Evolutionary conservation across 1,139 yeast species (phyloP).

Genomic region (Sugiyamaella sp.): DNA sequence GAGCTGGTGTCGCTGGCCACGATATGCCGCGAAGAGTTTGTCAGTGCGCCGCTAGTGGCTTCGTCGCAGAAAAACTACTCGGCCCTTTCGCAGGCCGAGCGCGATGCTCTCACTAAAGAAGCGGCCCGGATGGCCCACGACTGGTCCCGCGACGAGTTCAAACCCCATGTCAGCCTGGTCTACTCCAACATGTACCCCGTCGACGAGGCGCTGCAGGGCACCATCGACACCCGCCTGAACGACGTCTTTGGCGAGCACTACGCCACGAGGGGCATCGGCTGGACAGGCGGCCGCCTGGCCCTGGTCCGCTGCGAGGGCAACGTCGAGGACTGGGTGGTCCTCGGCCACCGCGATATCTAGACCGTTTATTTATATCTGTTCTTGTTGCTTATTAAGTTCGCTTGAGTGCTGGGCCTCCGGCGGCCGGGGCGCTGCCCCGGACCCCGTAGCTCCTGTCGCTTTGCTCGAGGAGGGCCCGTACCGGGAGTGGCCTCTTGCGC

Average conservation of each 20-base stretch:
- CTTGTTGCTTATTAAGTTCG: not conserved
- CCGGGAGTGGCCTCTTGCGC: not conserved
- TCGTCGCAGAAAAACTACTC: conserved; percentile 34
- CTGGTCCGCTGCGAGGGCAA: conserved; percentile 78
- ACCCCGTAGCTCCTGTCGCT: not conserved
- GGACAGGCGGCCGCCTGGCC: conserved; percentile 72
- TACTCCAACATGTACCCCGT: conserved; percentile 70
- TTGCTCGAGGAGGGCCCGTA: not conserved
- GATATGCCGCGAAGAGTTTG: conserved; percentile 71
- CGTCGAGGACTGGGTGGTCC: conserved; percentile 67
- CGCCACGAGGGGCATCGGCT: conserved; percentile 46
- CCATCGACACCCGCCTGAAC: conserved; percentile 67
- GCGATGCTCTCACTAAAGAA: conserved; percentile 29
- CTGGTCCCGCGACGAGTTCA: conserved; percentile 63
- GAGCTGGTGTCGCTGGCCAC: conserved; percentile 67
- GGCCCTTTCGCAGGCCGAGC: conserved; percentile 37
- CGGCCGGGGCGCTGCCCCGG: not conserved
- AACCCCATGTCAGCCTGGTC: conserved; percentile 74
- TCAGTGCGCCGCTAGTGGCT: conserved; percentile 42
- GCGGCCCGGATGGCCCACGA: conserved; percentile 43
- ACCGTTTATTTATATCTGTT: no score
- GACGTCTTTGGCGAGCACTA: conserved; percentile 64
- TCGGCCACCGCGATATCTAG: conserved; percentile 51
- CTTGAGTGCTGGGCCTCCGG: not conserved
- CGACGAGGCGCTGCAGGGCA: conserved; percentile 68